Base-by-base conservation (phyloP, 2,329 filamentous ascomycete genomes). In the Plenodomus lindquistii region DNA sequence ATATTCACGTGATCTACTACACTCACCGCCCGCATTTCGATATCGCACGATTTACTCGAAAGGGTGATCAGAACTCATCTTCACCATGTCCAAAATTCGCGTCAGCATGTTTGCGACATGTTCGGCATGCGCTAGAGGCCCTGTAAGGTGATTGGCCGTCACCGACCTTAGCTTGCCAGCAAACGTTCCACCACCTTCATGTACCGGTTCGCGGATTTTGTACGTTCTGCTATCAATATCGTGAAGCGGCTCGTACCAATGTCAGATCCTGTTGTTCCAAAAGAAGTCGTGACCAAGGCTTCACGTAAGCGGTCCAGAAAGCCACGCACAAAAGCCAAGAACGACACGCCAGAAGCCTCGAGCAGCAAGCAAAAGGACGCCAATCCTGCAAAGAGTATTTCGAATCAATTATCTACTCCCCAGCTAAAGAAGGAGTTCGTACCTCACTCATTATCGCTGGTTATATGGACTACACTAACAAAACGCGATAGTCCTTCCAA, bases 1-100 rank as follows among this genome's bases (percentile, higher is more conserved):
- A 29, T 43, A 34, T 43, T 29, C 41, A 43, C 41, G 41, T 43
- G 41, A 37, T 15, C 4, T 18, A 13, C 8, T n/a, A 5, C 35
- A 31, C 27, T 31, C 27, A 31, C 27, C 27, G 11, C 27, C 27
- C 11, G 27, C 27, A 31, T 10, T 24, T 24, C 22, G 5, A 24
- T 13, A 15, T 13, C 27, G 27, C 27, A 31, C 27, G 27, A 31
- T 8, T 13, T 15, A 31, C 11, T 15, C 10, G 4, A 31, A 31
- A 31, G 4, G n/a, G n/a, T n/a, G n/a, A 15, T 13, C 27, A 15
- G 4, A 31, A 15, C 27, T 31, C 11, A 15, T 15, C 27, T 31
- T 31, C 27, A 31, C 27, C 27, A 31, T 31, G 27, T 11, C 9
- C 4, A 15, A 4, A 4, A 15, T 13, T 31, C 10, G 27, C 27